Percentiles rank a stretch among this genome's conserved stretches.
These are phyloP conservation scores for Theileria orientalis DNA, from an alignment of 169 alveolate genomes.

Conservation along the genomic window DNA sequence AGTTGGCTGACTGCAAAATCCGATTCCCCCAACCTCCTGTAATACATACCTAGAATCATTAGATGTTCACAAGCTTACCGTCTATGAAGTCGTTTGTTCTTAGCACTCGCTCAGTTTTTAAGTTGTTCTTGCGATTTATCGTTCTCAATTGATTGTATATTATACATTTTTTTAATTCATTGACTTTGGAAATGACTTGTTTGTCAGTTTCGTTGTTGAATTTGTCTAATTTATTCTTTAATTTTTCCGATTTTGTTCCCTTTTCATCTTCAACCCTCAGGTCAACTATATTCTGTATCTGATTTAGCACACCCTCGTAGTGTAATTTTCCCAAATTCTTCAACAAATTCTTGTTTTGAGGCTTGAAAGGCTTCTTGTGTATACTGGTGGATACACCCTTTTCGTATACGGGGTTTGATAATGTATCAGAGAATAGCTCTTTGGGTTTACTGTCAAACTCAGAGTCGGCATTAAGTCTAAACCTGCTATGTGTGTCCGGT, in stretches of 20 bases:
- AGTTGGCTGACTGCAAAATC: conserved; percentile 76
- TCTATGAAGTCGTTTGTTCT: conserved; percentile 34
- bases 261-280: too few species aligned
- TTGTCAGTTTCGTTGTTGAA: too few species aligned
- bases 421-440: conserved; percentile 18
- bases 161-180: background rate
- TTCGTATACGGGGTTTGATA: conserved; percentile 48
- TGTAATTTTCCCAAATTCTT: conserved; percentile 38
- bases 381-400: background rate
- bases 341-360: conserved; percentile 27
- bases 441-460: conserved; percentile 6
- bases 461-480: conserved; percentile 32
- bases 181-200: too few species aligned
- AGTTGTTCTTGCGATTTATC: conserved; percentile 10
- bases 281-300: conserved; percentile 6
- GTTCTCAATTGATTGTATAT: background rate
- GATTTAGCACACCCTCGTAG: conserved; percentile 36
- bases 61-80: conserved; percentile 3
- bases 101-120: conserved; percentile 9
- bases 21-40: conserved; percentile 70
- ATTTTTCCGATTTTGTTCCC: too few species aligned
- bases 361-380: background rate
- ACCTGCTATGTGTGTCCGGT: background rate
- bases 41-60: conserved; percentile 60
- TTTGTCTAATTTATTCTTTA: too few species aligned